Conservation (phyloP, 1,284 basidiomycete genomes). For the Leccinum fuscescens region DNA sequence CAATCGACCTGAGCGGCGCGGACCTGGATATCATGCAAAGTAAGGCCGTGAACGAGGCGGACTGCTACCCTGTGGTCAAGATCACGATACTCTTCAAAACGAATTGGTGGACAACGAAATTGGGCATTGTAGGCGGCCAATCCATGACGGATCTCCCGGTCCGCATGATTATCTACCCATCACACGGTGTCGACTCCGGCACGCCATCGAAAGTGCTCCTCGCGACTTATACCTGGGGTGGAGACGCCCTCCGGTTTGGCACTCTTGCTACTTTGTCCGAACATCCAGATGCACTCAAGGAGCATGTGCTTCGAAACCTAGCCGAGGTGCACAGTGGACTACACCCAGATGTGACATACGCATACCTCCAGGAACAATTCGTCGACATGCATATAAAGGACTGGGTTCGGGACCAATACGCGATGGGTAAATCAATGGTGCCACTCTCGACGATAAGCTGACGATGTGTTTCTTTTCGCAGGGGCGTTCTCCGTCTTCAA, state of each 20-base stretch:
- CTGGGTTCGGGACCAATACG: conserved; percentile 10
- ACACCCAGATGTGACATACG: conserved; percentile 8
- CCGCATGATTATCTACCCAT: conserved; percentile 37
- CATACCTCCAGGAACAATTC: conserved; percentile 4
- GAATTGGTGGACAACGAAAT: conserved; percentile 34
- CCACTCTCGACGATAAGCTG: background rate
- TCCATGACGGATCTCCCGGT: conserved; percentile 36
- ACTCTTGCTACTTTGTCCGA: conserved; percentile 2
- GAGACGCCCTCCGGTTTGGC: conserved; percentile 8
- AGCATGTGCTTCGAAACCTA: conserved; percentile 13
- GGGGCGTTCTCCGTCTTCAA: background rate
- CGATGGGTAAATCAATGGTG: conserved; percentile 10
- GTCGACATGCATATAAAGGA: conserved; percentile 13
- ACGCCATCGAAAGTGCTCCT: conserved; percentile 11
- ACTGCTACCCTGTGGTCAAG: conserved; percentile 18
- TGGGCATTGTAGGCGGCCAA: conserved; percentile 32
- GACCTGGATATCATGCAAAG: conserved; percentile 15
- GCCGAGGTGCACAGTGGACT: background rate
- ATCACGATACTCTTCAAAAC: conserved; percentile 35
- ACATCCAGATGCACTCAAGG: conserved; percentile 1
- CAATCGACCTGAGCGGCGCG: conserved; percentile 13
- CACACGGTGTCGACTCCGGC: conserved; percentile 29
- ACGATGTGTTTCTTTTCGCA: background rate
- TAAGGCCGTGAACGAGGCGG: conserved; percentile 10
- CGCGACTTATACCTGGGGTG: conserved; percentile 6